These are phyloP conservation scores for Crithidia expoeki DNA, from an alignment of 208 protist genomes.

Conservation along the genomic window DNA sequence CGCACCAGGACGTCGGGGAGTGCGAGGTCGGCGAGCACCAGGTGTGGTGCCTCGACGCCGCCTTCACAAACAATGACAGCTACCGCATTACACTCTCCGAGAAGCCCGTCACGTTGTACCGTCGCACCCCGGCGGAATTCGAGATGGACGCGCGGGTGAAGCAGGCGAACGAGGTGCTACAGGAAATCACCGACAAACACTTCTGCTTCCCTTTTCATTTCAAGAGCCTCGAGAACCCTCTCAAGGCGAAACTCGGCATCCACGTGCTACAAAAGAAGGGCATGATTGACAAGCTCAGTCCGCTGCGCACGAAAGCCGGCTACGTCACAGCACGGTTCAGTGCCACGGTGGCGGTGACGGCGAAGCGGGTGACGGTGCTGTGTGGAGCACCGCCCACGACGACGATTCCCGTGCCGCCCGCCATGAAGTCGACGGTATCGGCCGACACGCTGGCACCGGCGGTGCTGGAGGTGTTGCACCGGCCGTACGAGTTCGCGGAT, in stretches of 20 bases:
- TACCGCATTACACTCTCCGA: slow-evolving; percentile 50
- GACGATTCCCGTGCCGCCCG: slow-evolving; percentile 31
- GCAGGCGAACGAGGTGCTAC: slow-evolving; percentile 54
- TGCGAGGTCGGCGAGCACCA: slow-evolving; percentile 71
- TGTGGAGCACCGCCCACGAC: slow-evolving; percentile 67
- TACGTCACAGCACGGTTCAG: slow-evolving; percentile 80
- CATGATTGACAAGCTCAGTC: slow-evolving; percentile 67
- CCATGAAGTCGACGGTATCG: slow-evolving; percentile 38
- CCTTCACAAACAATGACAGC: slow-evolving; percentile 77
- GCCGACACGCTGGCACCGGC: slow-evolving; percentile 42
- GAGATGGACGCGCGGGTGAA: slow-evolving; percentile 60
- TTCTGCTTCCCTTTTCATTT: slow-evolving; percentile 88
- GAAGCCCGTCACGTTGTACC: slow-evolving; percentile 63
- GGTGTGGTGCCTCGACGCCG: slow-evolving; percentile 90
- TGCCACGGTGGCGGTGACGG: slow-evolving; percentile 77
- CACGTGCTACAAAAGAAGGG: slow-evolving; percentile 61
- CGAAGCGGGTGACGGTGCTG: slow-evolving; percentile 73
- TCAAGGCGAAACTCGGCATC: slow-evolving; percentile 70
- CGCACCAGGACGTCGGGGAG: slow-evolving; percentile 94
- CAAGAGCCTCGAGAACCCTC: slow-evolving; percentile 61
- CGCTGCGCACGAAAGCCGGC: slow-evolving; percentile 59
- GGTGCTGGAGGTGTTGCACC: slow-evolving; percentile 43
- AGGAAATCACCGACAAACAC: slow-evolving; percentile 70
- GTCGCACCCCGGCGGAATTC: slow-evolving; percentile 69
- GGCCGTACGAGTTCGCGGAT: slow-evolving; percentile 53